Percentiles rank a stretch among this genome's conserved stretches.
Evolutionary conservation across 1,284 basidiomycete species (phyloP).

Genomic region (Filobasidium uniguttulatum): DNA sequence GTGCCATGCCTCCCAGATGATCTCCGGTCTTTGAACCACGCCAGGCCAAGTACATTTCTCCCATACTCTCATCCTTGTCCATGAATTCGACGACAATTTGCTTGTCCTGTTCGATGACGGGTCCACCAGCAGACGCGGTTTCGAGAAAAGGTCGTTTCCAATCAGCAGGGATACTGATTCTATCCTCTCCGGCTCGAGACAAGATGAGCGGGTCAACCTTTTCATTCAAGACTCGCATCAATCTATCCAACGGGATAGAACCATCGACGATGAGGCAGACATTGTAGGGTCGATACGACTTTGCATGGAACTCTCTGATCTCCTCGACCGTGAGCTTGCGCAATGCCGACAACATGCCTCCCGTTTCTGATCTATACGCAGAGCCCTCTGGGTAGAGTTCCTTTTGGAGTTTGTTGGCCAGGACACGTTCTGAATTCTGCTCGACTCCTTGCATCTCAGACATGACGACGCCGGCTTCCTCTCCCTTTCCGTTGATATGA

Average conservation of each 20-base stretch:
- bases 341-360: slow-evolving; percentile 85
- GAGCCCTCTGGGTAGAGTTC: slow-evolving; percentile 66
- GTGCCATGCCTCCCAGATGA: slow-evolving; percentile 63
- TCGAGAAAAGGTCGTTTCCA: slow-evolving; percentile 95
- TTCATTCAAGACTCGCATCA: slow-evolving; percentile 60
- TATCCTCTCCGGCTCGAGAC: slow-evolving; percentile 49
- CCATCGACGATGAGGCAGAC: slow-evolving; percentile 39
- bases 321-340: slow-evolving; percentile 75
- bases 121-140: slow-evolving; percentile 56
- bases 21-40: slow-evolving; percentile 62
- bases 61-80: slow-evolving; percentile 92
- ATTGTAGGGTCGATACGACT: slow-evolving; percentile 93
- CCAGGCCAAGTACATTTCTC: slow-evolving; percentile 70
- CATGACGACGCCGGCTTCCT: slow-evolving; percentile 93
- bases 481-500: slow-evolving; percentile 78
- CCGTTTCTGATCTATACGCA: slow-evolving; percentile 91
- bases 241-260: slow-evolving; percentile 40
- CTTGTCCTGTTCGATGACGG: slow-evolving; percentile 45
- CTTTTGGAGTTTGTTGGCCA: slow-evolving; percentile 66
- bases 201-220: slow-evolving; percentile 70
- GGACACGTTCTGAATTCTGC: slow-evolving; percentile 79
- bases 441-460: slow-evolving; percentile 97
- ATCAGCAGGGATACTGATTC: slow-evolving; percentile 44
- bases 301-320: slow-evolving; percentile 78
- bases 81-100: slow-evolving; percentile 72